A percentile compares a stretch with the other conserved stretches of the same genome.
Evolutionary conservation across 495 filamentous ascomycete genomes (phyloP).

Genomic region (Aspergillus ellipticus): DNA sequence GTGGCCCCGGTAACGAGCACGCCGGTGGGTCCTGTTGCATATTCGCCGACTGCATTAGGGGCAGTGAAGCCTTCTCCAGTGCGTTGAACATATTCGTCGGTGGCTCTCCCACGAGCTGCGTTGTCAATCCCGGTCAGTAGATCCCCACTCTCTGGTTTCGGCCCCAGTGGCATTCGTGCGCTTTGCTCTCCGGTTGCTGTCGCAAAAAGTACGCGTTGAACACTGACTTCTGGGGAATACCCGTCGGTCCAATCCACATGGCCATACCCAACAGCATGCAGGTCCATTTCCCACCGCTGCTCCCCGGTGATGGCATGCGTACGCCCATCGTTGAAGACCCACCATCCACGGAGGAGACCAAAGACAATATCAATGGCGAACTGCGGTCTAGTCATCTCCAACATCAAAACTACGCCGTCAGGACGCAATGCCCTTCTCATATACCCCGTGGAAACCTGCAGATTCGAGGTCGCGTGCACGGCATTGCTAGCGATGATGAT

Average conservation of each 20-base stretch:
- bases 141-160: slow-evolving; percentile 21
- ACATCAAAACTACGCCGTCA: slow-evolving; percentile 37
- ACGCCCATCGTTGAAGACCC: slow-evolving; percentile 49
- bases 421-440: slow-evolving; percentile 32
- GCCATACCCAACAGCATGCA: slow-evolving; percentile 41
- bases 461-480: slow-evolving; percentile 46
- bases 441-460: slow-evolving; percentile 25
- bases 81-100: slow-evolving; percentile 27
- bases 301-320: slow-evolving; percentile 38
- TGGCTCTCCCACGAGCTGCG: background rate
- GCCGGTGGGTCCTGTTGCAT: background rate
- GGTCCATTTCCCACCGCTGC: slow-evolving; percentile 31
- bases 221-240: slow-evolving; percentile 31
- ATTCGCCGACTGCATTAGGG: background rate
- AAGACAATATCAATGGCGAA: slow-evolving; percentile 48
- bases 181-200: slow-evolving; percentile 34
- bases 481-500: slow-evolving; percentile 47
- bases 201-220: slow-evolving; percentile 45
- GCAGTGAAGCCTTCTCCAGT: slow-evolving; percentile 19
- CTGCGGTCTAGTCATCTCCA: slow-evolving; percentile 38
- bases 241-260: slow-evolving; percentile 51
- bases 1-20: slow-evolving; percentile 54
- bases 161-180: slow-evolving; percentile 19
- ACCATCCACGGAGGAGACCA: slow-evolving; percentile 53
- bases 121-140: background rate